Evolutionary conservation across 2,329 filamentous ascomycete genomes (phyloP), one percentile per base, ranked within the genome.

Genomic region (Sphaerostilbella broomeana): DNA sequence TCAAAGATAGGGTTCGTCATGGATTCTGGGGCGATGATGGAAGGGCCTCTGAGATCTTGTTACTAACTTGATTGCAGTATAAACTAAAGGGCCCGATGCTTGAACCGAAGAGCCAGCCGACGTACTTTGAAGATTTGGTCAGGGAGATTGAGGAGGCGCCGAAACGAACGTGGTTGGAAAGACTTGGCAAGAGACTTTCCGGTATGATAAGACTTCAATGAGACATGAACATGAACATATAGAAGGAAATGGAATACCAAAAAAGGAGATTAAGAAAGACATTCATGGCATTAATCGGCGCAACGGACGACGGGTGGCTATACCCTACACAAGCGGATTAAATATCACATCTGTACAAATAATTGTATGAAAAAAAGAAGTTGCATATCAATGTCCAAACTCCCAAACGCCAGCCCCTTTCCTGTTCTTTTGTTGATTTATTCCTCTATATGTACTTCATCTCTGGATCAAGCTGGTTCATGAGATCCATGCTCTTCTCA

Each of bases 401-500:
- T 25, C 42, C 38, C 12, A 42, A 44, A 44, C 42, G 42, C 38
- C 42, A 44, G 38, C 26, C 21, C 30, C 21, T 22, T 29, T 21
- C 28, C 13, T 33, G 16, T 37, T 26, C n/a, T 45, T 11, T 40
- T 29, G 20, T 15, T 15, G 17, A 4, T 11, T 32, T 35, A 31
- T 35, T 43, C 38, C 43, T 6, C 41, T 55, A 94, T 47, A 97
- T 77, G 58, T 94, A 95, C 59, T 74, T 83, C 57, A 80, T 79
- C 54, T 94, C 76, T 0, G 92, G 92, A 59, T 98, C 92, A 37
- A 89, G 43, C 55, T 60, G 71, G 53, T 86, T 77, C 69, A 98
- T 79, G 42, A 88, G 54, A 38, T 95, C 90, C 70, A 97, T 97
- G 43, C 83, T 85, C 75, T 95, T 95, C 69, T 97, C 90, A 60